Evolutionary conservation across 176 grass and related monocot species (phyloP).

Genomic region (Carex scoparia): DNA sequence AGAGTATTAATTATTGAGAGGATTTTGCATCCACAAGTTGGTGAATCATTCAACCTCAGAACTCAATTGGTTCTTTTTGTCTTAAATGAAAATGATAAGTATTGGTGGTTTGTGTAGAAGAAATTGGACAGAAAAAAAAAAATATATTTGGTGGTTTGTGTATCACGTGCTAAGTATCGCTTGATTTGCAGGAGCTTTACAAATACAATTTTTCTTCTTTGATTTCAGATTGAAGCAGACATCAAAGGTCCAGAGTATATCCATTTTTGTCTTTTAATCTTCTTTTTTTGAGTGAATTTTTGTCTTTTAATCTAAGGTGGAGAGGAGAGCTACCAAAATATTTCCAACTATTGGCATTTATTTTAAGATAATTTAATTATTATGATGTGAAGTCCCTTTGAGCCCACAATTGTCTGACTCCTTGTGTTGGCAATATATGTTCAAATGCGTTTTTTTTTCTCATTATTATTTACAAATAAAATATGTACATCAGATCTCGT

Average conservation of each 20-base stretch:
- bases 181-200: neutral
- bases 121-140: neutral
- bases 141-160: neutral
- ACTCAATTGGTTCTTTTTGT: too few relatives aligned
- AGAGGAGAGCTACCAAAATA: neutral
- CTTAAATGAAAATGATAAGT: too few relatives aligned
- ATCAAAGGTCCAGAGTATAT: neutral
- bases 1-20: too few relatives aligned
- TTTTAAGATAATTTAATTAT: neutral
- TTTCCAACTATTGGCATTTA: neutral
- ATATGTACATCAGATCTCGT: neutral
- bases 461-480: neutral
- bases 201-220: constrained; percentile 26
- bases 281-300: neutral
- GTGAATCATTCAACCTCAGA: too few relatives aligned
- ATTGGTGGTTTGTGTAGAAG: neutral
- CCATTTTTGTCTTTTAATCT: neutral
- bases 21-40: too few relatives aligned
- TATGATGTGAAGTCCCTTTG: neutral
- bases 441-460: neutral
- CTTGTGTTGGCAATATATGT: neutral
- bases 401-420: neutral
- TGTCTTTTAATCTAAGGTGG: neutral
- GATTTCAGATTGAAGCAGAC: neutral
- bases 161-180: neutral